Conservation (phyloP, 2,329 filamentous ascomycete genomes). For the Fusarium dimerum region DNA sequence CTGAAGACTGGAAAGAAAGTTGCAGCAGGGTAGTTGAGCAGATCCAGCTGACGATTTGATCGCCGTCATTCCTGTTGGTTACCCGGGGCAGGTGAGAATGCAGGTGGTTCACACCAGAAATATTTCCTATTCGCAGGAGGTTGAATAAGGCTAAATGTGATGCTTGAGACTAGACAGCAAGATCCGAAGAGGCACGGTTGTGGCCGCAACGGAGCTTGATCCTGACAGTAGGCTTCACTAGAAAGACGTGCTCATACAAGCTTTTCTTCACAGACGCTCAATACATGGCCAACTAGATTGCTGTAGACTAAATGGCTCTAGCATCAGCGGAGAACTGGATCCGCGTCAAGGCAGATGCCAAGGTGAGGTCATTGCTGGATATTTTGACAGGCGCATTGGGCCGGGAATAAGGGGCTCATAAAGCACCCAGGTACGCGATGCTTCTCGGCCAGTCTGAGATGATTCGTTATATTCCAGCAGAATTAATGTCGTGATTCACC, state of each 20-base stretch:
- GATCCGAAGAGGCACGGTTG: too few species aligned
- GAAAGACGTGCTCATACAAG: too few species aligned
- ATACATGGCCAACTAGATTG: too few species aligned
- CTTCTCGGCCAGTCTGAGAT: slow-evolving; percentile 5
- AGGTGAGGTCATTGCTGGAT: slow-evolving; percentile 23
- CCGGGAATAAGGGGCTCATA: slow-evolving; percentile 14
- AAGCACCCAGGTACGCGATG: neutral
- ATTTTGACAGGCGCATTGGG: slow-evolving; percentile 18
- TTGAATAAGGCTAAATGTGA: too few species aligned
- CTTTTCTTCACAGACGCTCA: too few species aligned
- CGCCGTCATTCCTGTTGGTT: slow-evolving; percentile 11
- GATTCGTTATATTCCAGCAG: slow-evolving; percentile 7
- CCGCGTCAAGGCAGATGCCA: slow-evolving; percentile 22
- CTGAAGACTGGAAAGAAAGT: slow-evolving; percentile 12
- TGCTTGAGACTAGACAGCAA: too few species aligned
- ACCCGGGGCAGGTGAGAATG: slow-evolving; percentile 1
- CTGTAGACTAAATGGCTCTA: slow-evolving; percentile 16
- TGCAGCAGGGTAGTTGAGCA: slow-evolving; percentile 20
- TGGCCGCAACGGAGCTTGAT: too few species aligned
- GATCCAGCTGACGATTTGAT: slow-evolving; percentile 11
- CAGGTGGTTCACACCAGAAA: too few species aligned
- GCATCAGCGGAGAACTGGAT: slow-evolving; percentile 14
- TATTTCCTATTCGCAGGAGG: too few species aligned
- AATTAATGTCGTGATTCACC: too few species aligned
- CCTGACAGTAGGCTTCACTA: too few species aligned